phyloP scores from a whole-genome alignment of 2,329 filamentous ascomycete genomes.

The Verruconis gallopava region DNA sequence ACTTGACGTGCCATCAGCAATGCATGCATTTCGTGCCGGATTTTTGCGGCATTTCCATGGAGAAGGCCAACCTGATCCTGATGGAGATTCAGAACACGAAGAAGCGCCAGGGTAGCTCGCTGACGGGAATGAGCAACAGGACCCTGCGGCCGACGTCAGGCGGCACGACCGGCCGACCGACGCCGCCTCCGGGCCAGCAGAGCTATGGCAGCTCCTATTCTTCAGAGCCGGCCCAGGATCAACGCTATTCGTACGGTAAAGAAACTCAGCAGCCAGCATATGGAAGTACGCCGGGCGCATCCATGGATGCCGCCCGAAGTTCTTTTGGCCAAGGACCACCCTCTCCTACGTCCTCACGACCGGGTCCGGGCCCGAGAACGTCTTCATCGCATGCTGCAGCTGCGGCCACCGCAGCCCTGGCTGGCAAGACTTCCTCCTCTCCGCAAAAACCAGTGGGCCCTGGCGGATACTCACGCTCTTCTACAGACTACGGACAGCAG shows the following conservation, averaged over 20 bases:
- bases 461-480: slow-evolving; percentile 29
- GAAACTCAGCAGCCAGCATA: slow-evolving; percentile 25
- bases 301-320: slow-evolving; percentile 34
- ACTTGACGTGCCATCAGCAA: slow-evolving; percentile 76
- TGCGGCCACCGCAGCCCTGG: slow-evolving; percentile 15
- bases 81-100: slow-evolving; percentile 74
- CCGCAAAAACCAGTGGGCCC: slow-evolving; percentile 9
- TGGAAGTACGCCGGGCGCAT: slow-evolving; percentile 24
- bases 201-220: slow-evolving; percentile 20
- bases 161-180: slow-evolving; percentile 25
- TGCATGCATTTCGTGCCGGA: slow-evolving; percentile 95
- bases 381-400: slow-evolving; percentile 13
- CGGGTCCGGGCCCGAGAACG: slow-evolving; percentile 5
- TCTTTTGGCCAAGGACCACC: slow-evolving; percentile 22
- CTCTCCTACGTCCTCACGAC: slow-evolving; percentile 11
- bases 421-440: slow-evolving; percentile 9
- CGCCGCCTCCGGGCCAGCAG: slow-evolving; percentile 25
- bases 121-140: slow-evolving; percentile 46
- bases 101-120: slow-evolving; percentile 43
- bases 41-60: slow-evolving; percentile 99
- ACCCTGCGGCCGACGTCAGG: slow-evolving; percentile 46
- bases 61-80: slow-evolving; percentile 84
- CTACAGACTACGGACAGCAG: slow-evolving; percentile 33
- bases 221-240: slow-evolving; percentile 26
- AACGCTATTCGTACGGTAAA: slow-evolving; percentile 36